These are phyloP conservation scores for Chloris gayana DNA, from an alignment of 176 grass and related monocot species.

Conservation along the genomic window DNA sequence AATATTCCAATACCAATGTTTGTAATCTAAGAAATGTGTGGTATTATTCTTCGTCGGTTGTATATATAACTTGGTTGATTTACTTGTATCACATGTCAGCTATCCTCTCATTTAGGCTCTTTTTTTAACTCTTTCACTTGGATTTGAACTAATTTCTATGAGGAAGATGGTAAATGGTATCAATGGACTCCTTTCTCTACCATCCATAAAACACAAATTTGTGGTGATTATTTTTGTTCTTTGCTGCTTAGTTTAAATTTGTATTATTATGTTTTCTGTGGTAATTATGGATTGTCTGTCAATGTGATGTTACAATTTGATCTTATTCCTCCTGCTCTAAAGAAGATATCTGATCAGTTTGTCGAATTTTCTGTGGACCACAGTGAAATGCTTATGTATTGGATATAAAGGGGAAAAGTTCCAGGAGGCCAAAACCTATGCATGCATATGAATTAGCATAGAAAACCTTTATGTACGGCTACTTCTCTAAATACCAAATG, in stretches of 20 bases:
- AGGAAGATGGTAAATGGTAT: not conserved
- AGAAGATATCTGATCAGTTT: not conserved
- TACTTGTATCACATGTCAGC: slow-evolving; percentile 9
- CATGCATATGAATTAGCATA: not conserved
- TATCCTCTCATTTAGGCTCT: not conserved
- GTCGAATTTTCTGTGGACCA: not conserved
- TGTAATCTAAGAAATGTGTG: not conserved
- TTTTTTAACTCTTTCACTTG: not conserved
- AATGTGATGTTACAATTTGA: not conserved
- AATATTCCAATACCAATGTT: not conserved
- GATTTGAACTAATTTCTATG: not conserved
- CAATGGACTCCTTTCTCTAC: not conserved
- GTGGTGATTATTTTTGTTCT: not conserved
- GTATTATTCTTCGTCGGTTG: not conserved
- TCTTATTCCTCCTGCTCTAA: not conserved
- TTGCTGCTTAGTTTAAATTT: not conserved
- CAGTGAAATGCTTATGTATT: slow-evolving; percentile 5
- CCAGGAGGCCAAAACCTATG: too few species aligned
- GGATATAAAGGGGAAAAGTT: not conserved
- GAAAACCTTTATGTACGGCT: not conserved
- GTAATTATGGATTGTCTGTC: not conserved
- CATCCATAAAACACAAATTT: not conserved
- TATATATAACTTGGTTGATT: not conserved
- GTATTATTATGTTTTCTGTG: not conserved
- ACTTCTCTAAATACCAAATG: not conserved